Conservation (phyloP, 1,284 basidiomycete species). For the Trametes versicolor region DNA sequence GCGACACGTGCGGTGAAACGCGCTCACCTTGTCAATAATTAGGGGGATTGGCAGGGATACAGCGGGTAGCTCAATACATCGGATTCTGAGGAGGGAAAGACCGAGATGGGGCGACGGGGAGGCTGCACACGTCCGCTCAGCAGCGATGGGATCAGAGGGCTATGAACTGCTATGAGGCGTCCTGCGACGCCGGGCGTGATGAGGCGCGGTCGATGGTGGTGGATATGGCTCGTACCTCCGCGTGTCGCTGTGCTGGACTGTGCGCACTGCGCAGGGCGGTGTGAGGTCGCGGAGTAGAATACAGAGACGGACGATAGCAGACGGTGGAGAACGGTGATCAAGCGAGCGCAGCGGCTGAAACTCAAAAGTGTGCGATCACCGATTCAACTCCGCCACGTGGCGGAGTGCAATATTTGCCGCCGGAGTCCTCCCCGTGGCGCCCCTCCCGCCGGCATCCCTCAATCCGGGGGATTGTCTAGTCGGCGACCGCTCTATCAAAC, state of each 20-base stretch:
- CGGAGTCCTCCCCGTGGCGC: slow-evolving; percentile 10
- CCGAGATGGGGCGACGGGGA: slow-evolving; percentile 28
- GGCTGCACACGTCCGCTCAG: slow-evolving; percentile 31
- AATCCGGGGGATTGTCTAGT: neutral
- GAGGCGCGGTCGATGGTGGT: slow-evolving; percentile 9
- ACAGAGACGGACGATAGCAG: slow-evolving; percentile 23
- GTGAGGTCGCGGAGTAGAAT: slow-evolving; percentile 29
- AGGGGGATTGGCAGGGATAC: slow-evolving; percentile 32
- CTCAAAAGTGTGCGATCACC: slow-evolving; percentile 24
- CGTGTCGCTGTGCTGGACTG: slow-evolving; percentile 20
- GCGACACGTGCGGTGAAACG: slow-evolving; percentile 33
- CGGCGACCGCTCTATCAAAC: neutral
- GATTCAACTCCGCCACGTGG: slow-evolving; percentile 33
- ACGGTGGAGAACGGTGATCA: slow-evolving; percentile 8
- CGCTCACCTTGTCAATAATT: slow-evolving; percentile 39
- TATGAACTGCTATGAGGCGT: slow-evolving; percentile 28
- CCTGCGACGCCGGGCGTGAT: slow-evolving; percentile 20
- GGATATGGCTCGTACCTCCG: slow-evolving; percentile 12
- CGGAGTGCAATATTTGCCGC: slow-evolving; percentile 3
- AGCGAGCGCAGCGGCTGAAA: slow-evolving; percentile 6
- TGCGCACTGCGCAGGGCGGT: slow-evolving; percentile 39
- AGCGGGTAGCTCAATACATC: slow-evolving; percentile 38
- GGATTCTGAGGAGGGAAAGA: slow-evolving; percentile 25
- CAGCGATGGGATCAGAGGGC: slow-evolving; percentile 36
- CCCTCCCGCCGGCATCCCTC: slow-evolving; percentile 4